Evolutionary conservation across 2,329 filamentous ascomycete genomes (phyloP).

Genomic region (Byssoonygena ceratinophila): DNA sequence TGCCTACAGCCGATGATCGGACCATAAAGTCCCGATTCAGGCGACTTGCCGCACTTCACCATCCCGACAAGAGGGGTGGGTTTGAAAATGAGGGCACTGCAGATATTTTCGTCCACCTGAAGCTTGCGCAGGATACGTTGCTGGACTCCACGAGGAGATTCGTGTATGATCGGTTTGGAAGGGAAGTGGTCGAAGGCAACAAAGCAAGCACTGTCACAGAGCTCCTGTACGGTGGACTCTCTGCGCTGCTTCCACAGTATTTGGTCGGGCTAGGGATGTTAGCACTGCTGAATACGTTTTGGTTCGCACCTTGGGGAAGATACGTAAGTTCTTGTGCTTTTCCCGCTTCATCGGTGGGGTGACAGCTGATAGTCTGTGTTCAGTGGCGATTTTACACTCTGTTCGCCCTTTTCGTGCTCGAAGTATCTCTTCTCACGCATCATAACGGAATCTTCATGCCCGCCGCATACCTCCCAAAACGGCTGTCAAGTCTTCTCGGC

Average conservation of each 20-base stretch:
- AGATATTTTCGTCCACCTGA: constrained; percentile 67
- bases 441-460: constrained; percentile 35
- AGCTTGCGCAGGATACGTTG: constrained; percentile 71
- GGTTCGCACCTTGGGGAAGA: constrained; percentile 35
- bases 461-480: constrained; percentile 23
- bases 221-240: constrained; percentile 59
- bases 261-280: constrained; percentile 29
- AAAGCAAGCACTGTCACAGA: constrained; percentile 53
- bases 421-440: constrained; percentile 48
- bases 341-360: constrained; percentile 21
- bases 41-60: constrained; percentile 55
- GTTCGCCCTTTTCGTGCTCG: constrained; percentile 45
- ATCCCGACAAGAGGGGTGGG: constrained; percentile 67
- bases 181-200: constrained; percentile 54
- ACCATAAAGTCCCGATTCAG: constrained; percentile 78
- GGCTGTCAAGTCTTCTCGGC: constrained; percentile 24
- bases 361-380: constrained; percentile 14
- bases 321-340: constrained; percentile 32
- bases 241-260: constrained; percentile 32
- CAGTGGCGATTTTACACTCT: constrained; percentile 46
- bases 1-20: constrained; percentile 57
- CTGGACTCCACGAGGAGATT: constrained; percentile 66
- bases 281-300: constrained; percentile 31
- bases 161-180: constrained; percentile 82
- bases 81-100: constrained; percentile 21